Conservation (phyloP, 2,329 filamentous ascomycete genomes). For the Blastomyces parvus region DNA sequence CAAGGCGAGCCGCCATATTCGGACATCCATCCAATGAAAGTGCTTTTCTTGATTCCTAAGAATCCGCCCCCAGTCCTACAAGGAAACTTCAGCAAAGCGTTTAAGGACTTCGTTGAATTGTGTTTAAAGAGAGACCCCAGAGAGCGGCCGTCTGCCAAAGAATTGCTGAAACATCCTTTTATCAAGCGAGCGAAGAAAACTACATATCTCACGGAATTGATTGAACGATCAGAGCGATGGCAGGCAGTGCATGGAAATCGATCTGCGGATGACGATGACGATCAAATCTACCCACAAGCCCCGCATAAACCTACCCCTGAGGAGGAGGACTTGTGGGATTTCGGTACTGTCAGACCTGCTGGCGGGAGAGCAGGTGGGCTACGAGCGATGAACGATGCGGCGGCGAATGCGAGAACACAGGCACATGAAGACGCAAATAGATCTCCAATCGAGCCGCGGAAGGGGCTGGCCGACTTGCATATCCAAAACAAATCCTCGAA, state of each 20-base stretch:
- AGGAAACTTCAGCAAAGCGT: constrained; percentile 69
- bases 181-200: constrained; percentile 88
- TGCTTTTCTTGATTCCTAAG: constrained; percentile 91
- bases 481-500: constrained; percentile 2
- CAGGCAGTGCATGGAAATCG: constrained; percentile 66
- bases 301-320: constrained; percentile 39
- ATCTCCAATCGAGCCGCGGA: constrained; percentile 4
- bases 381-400: constrained; percentile 68
- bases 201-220: constrained; percentile 91
- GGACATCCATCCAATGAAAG: constrained; percentile 97
- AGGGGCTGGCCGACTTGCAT: not conserved
- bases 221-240: constrained; percentile 84
- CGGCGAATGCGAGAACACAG: constrained; percentile 63
- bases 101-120: constrained; percentile 74
- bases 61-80: constrained; percentile 76
- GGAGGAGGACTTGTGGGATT: constrained; percentile 93
- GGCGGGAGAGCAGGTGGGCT: constrained; percentile 55
- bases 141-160: constrained; percentile 76
- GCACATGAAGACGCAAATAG: constrained; percentile 41
- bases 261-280: constrained; percentile 57
- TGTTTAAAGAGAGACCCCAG: constrained; percentile 83
- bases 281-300: constrained; percentile 25
- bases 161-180: constrained; percentile 82
- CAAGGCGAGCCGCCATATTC: constrained; percentile 90
- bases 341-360: constrained; percentile 85